These are phyloP conservation scores for Aureobasidium melanogenum DNA, from an alignment of 2,329 filamentous ascomycete species.

Conservation along the genomic window DNA sequence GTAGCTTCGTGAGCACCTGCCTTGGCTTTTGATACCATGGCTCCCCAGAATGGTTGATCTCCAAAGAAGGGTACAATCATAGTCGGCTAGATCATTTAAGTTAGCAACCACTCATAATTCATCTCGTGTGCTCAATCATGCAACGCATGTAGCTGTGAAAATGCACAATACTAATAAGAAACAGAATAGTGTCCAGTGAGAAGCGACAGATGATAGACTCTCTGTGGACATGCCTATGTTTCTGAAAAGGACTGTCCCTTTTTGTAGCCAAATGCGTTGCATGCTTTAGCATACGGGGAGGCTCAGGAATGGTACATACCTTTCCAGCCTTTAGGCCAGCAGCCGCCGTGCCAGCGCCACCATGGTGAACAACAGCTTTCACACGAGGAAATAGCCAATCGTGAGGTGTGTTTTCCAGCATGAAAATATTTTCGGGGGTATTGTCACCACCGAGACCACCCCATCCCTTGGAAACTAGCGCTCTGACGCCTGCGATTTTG, in stretches of 20 bases:
- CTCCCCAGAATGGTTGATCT: constrained; percentile 71
- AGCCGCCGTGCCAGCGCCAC: constrained; percentile 69
- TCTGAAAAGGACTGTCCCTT: too few relatives aligned
- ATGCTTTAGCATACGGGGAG: not conserved
- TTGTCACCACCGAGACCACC: constrained; percentile 55
- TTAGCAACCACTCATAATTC: not conserved
- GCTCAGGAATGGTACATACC: not conserved
- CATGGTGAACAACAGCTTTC: constrained; percentile 61
- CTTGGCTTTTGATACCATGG: constrained; percentile 54
- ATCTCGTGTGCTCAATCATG: too few relatives aligned
- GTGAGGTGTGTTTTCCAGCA: constrained; percentile 66
- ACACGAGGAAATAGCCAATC: constrained; percentile 68
- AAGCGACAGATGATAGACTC: too few relatives aligned
- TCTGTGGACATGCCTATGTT: too few relatives aligned
- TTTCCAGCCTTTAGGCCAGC: constrained; percentile 62
- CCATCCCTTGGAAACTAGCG: constrained; percentile 68
- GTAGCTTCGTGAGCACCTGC: constrained; percentile 57
- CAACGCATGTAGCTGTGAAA: too few relatives aligned
- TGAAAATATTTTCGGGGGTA: constrained; percentile 56
- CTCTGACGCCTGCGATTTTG: constrained; percentile 55
- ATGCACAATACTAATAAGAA: too few relatives aligned
- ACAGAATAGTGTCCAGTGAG: too few relatives aligned
- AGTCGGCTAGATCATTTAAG: constrained; percentile 39
- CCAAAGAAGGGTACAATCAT: constrained; percentile 76
- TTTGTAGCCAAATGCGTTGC: too few relatives aligned